These are phyloP conservation scores for Cytospora mali DNA, from an alignment of 2,329 filamentous ascomycete genomes.

Conservation along the genomic window DNA sequence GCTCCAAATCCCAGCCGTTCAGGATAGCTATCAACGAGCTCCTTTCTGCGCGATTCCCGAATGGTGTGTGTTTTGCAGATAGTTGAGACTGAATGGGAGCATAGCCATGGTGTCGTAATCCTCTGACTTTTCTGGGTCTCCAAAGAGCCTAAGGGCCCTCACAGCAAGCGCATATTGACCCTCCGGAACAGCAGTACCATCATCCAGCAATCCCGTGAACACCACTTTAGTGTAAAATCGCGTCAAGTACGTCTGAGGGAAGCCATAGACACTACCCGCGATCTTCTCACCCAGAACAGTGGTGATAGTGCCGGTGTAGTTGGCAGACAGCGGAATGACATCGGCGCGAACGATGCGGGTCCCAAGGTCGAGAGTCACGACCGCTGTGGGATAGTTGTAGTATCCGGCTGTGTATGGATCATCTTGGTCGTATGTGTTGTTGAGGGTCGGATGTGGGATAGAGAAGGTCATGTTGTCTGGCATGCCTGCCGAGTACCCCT, in stretches of 20 bases:
- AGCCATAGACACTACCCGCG: slow-evolving; percentile 30
- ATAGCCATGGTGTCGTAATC: slow-evolving; percentile 31
- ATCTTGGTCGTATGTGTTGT: neutral
- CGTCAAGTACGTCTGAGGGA: slow-evolving; percentile 28
- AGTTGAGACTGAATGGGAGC: slow-evolving; percentile 10
- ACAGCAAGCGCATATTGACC: slow-evolving; percentile 34
- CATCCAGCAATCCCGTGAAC: slow-evolving; percentile 32
- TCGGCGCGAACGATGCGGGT: slow-evolving; percentile 32
- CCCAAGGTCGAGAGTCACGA: slow-evolving; percentile 27
- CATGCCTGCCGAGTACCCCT: slow-evolving; percentile 10
- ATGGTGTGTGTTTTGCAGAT: neutral
- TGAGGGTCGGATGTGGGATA: slow-evolving; percentile 29
- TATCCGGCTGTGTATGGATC: neutral
- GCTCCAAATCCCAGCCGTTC: neutral
- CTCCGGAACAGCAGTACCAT: slow-evolving; percentile 32
- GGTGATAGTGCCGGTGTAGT: slow-evolving; percentile 26
- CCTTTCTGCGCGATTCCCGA: neutral
- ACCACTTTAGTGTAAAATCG: slow-evolving; percentile 16
- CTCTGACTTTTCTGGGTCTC: slow-evolving; percentile 30
- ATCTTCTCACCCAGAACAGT: slow-evolving; percentile 30
- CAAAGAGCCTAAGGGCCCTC: slow-evolving; percentile 34
- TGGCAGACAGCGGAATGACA: slow-evolving; percentile 28
- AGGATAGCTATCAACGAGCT: neutral
- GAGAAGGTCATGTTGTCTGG: slow-evolving; percentile 33
- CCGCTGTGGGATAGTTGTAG: slow-evolving; percentile 18